Percentiles rank a stretch among this genome's conserved stretches.
phyloP scores from a whole-genome alignment of 2,329 filamentous ascomycete genomes.

The Polychaeton citri region DNA sequence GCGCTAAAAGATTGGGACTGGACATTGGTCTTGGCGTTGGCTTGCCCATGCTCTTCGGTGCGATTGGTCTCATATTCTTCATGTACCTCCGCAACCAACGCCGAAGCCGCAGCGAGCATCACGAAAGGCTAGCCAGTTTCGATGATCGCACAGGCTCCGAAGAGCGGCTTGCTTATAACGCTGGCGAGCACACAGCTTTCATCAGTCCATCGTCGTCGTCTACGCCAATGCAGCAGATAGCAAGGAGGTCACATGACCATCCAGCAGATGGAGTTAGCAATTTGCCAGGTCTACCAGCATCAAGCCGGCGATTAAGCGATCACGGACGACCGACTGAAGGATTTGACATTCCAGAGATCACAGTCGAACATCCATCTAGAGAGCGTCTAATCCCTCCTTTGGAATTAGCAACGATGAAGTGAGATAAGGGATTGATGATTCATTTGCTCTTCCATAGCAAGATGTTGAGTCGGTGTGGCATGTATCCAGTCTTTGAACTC shows the following conservation, averaged over 20 bases:
- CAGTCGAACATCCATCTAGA: background rate
- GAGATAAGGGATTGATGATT: background rate
- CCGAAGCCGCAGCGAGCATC: background rate
- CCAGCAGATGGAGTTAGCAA: background rate
- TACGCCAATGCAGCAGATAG: background rate
- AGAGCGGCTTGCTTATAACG: background rate
- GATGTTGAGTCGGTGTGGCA: background rate
- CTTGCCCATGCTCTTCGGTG: background rate
- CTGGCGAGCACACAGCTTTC: background rate
- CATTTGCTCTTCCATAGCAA: background rate
- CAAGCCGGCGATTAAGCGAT: background rate
- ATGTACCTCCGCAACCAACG: background rate
- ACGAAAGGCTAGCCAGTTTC: background rate
- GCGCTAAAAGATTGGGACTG: conserved; percentile 1
- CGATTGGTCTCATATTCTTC: background rate
- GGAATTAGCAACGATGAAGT: background rate
- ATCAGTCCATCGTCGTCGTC: background rate
- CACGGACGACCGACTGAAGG: background rate
- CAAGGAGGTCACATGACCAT: no score
- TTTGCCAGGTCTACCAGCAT: background rate
- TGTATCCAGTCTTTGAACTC: background rate
- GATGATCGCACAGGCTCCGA: background rate
- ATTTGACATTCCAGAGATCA: background rate
- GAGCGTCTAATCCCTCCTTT: background rate
- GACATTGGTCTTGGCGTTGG: conserved; percentile 4